Conservation (phyloP, 108 stramenopile genomes). For the Aurantiochytrium sp. region DNA sequence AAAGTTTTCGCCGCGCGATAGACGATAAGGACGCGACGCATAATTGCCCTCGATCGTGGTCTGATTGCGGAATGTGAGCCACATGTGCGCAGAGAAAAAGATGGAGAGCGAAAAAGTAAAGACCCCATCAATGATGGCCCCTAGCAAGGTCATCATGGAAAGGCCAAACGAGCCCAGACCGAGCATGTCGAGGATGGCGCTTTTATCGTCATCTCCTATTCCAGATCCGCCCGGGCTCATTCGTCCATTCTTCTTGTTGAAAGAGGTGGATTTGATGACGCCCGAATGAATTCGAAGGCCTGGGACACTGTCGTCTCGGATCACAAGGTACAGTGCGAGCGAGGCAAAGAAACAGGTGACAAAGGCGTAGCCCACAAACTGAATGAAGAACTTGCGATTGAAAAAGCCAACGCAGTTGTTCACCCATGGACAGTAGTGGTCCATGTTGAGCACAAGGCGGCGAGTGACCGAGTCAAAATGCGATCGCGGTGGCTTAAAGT, state of each 20-base stretch:
- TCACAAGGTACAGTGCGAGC: neutral
- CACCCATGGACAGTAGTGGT: constrained; percentile 93
- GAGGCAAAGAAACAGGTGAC: constrained; percentile 34
- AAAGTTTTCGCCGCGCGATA: neutral
- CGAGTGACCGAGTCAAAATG: constrained; percentile 78
- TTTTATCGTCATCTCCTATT: neutral
- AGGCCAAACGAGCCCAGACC: neutral
- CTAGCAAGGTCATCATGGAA: neutral
- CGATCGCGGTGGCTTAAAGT: constrained; percentile 75
- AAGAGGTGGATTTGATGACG: too few species aligned
- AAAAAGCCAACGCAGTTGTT: constrained; percentile 78
- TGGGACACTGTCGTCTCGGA: neutral
- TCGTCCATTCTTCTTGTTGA: neutral
- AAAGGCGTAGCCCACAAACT: constrained; percentile 58
- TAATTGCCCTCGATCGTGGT: neutral
- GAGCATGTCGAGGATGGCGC: neutral
- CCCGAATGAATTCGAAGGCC: neutral
- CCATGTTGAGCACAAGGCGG: constrained; percentile 79
- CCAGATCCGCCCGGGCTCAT: neutral
- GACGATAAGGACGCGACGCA: neutral
- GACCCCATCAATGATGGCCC: neutral
- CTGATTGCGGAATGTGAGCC: neutral
- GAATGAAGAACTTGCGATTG: constrained; percentile 94
- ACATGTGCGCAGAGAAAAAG: neutral
- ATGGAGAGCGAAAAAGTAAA: neutral